Evolutionary conservation across 495 filamentous ascomycete genomes (phyloP).

Genomic region (Venustampulla echinocandica): DNA sequence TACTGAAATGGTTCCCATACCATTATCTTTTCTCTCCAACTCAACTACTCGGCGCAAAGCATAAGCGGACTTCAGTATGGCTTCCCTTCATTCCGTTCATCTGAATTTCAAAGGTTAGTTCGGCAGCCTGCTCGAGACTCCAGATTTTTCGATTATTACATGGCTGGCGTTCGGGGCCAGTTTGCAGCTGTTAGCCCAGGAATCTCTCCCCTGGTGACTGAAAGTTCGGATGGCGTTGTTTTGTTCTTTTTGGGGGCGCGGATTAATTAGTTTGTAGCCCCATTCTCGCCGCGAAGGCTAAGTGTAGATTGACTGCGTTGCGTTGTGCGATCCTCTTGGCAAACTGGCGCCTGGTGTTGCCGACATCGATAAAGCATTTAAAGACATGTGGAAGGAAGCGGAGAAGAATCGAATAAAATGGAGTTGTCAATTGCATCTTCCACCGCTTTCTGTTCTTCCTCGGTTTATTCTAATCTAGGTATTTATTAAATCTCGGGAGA

Average conservation of each 20-base stretch:
- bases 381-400: conserved; percentile 1
- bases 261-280: background rate
- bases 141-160: background rate
- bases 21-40: background rate
- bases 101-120: conserved; percentile 1
- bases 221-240: background rate
- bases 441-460: background rate
- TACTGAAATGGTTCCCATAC: background rate
- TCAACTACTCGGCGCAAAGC: background rate
- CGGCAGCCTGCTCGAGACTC: background rate
- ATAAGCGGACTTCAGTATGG: background rate
- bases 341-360: background rate
- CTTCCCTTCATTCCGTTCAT: background rate
- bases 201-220: background rate
- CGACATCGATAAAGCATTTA: background rate
- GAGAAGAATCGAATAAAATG: background rate
- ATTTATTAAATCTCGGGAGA: background rate
- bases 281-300: too few species aligned
- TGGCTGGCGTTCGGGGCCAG: background rate
- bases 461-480: background rate
- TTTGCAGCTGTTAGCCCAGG: background rate
- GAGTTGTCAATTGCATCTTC: background rate
- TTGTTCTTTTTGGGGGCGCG: background rate
- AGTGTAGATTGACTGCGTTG: too few species aligned
- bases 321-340: background rate